Base-by-base conservation (phyloP, 2,329 filamentous ascomycete species). In the Ramularia endophylla region DNA sequence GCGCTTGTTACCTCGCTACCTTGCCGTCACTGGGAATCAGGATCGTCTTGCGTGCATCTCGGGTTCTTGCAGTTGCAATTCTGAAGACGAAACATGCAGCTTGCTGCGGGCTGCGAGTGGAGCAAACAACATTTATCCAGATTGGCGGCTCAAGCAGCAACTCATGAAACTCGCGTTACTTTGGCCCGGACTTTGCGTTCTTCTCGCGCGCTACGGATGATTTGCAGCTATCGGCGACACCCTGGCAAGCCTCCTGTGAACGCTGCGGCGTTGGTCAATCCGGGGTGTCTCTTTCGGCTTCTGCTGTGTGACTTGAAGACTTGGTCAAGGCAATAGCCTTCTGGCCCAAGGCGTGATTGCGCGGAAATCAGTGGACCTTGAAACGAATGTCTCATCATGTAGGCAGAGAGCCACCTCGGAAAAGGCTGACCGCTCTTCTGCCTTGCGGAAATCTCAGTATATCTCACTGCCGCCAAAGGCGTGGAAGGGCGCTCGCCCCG, bases 351-450 rank as follows among this genome's bases (percentile, higher is more conserved):
- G 36, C 13, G 41, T 25, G 33, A 38, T 39, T 18, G 39, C 36
- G 30, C 30, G 38, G 34, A 35, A 38, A 47, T 43, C 39, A 50
- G 47, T 45, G 40, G 39, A 31, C 33, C 31, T 34, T 47, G 44
- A 47, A 45, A 43, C 47, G 32, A 38, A 39, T 29, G 36, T 43
- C 18, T 41, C 36, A 27, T 34, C 32, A 25, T 25, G 22, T 25
- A 25, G 22, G 22, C 22, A 25, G 22, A 25, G 22, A 25, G 22
- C 22, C 22, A 25, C 6, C 11, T 25, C 22, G 22, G 22, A 25
- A 25, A n/a, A 6, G 22, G 22, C 22, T 25, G 22, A 25, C 22
- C 22, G 22, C 22, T 25, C 22, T 25, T 25, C 22, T 25, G 22
- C 22, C 22, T 25, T 25, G 22, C 22, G 22, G 22, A 6, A 11